Base-by-base conservation (phyloP, 352 stramenopile species). In the Pythium monospermum region DNA sequence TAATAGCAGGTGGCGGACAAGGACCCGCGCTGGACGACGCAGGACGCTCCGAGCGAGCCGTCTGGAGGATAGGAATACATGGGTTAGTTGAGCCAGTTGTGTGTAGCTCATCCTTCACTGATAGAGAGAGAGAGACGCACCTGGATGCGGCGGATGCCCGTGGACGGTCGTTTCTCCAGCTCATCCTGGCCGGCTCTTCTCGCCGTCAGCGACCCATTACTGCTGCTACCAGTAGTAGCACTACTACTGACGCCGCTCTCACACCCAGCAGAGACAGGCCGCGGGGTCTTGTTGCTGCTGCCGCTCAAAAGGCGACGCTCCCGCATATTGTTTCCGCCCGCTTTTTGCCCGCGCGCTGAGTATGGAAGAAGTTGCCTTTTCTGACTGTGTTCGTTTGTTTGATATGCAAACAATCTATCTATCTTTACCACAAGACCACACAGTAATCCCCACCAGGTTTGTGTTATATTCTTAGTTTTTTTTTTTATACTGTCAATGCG, bases 231-330 rank as follows among this genome's bases (percentile, higher is more conserved):
- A 13, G 30, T 13, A 35, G 8, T 51, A 6, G 10, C 35, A 2
- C 18, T 7, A n/a, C 36, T 42, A 28, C 43, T 22, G n/a, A 2
- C n/a, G 13, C 7, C 28, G 19, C 26, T 41, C 4, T 41, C 38
- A 10, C 6, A 16, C 7, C 35, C 19, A 5, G 53, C 53, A 13
- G 53, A 61, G 27, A 32, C 44, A 8, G 54, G 54, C 1, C 54
- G 37, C 26, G 54, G 38, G 38, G 32, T 61, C n/a, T n/a, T 8
- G 37, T 86, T 86, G 66, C 72, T 84, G 36, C 59, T 79, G 54
- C 75, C 75, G 25, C 65, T 86, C 19, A 66, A 49, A 39, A 83
- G 75, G 5, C 75, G 69, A 19, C 72, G 69, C 50, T 72, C 67
- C 31, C 74, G 60, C 64, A 82, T 76, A 16, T 13, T 42, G 22